Percentiles rank a stretch among this genome's conserved stretches.
Conservation (phyloP, 352 stramenopile genomes). For the Lagenidium giganteum region DNA sequence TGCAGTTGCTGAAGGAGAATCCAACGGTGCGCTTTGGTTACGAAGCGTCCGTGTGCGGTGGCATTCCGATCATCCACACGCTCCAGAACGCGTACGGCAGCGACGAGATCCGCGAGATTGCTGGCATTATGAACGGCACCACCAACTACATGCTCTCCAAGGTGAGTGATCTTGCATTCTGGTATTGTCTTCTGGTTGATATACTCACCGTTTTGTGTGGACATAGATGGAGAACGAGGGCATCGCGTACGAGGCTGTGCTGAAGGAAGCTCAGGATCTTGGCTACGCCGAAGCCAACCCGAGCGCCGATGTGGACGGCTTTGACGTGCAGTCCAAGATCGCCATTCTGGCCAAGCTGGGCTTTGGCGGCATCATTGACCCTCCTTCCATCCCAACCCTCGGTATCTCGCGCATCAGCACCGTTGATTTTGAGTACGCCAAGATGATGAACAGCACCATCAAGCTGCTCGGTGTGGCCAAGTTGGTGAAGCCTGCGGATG, state of each 20-base stretch:
- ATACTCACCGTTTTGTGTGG: too few species aligned
- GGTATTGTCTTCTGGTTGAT: neutral
- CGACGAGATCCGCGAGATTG: constrained; percentile 88
- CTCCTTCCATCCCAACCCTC: constrained; percentile 78
- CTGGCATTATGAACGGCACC: constrained; percentile 95
- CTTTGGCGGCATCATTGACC: constrained; percentile 82
- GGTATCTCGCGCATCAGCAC: constrained; percentile 88
- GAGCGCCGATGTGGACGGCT: constrained; percentile 92
- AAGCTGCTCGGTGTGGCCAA: constrained; percentile 90
- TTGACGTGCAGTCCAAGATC: constrained; percentile 94
- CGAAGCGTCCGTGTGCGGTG: constrained; percentile 92
- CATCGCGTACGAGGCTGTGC: constrained; percentile 87
- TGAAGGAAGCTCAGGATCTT: constrained; percentile 89
- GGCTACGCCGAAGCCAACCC: constrained; percentile 92
- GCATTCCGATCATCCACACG: constrained; percentile 94
- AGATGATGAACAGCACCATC: constrained; percentile 92
- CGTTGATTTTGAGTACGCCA: constrained; percentile 94
- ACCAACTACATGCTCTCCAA: constrained; percentile 98
- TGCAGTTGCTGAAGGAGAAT: constrained; percentile 64
- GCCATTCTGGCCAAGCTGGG: constrained; percentile 90
- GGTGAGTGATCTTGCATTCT: constrained; percentile 2
- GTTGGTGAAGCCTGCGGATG: constrained; percentile 55
- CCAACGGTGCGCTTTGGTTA: constrained; percentile 86
- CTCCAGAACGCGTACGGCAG: constrained; percentile 88
- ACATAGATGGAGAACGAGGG: constrained; percentile 92